Conservation (phyloP, 2,329 filamentous ascomycete species). For the Hysterium pulicare region DNA sequence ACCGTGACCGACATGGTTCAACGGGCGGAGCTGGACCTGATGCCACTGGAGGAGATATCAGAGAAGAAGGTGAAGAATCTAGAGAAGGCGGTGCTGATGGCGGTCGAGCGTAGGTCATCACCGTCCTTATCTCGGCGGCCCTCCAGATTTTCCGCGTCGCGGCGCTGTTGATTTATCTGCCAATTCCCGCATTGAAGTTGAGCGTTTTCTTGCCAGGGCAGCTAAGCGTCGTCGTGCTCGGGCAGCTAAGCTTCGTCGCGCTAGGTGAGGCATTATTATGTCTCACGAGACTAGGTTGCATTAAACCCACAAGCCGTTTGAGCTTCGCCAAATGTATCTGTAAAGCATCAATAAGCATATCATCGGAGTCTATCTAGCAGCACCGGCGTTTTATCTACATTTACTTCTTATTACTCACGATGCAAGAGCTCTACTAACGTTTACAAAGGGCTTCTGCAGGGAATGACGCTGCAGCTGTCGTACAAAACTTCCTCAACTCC, state of each 20-base stretch:
- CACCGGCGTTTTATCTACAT: conserved; percentile 25
- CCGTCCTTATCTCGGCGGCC: conserved; percentile 23
- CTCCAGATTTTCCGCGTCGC: too few relatives aligned
- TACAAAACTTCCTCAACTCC: conserved; percentile 86
- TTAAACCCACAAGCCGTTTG: background rate
- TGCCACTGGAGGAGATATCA: conserved; percentile 86
- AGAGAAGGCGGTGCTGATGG: conserved; percentile 94
- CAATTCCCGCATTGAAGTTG: conserved; percentile 15
- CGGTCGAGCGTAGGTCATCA: conserved; percentile 94
- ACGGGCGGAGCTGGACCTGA: conserved; percentile 80
- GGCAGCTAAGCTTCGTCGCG: too few relatives aligned
- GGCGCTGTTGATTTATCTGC: conserved; percentile 30
- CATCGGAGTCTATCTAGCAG: conserved; percentile 22
- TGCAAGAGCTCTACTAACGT: too few relatives aligned
- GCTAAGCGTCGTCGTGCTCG: too few relatives aligned
- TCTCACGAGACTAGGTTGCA: background rate
- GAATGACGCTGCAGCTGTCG: conserved; percentile 68
- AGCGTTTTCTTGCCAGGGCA: too few relatives aligned
- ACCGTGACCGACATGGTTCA: conserved; percentile 32
- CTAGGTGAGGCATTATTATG: too few relatives aligned
- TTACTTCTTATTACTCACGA: conserved; percentile 9
- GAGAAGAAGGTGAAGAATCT: conserved; percentile 83
- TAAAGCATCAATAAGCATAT: conserved; percentile 20
- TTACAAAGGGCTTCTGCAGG: conserved; percentile 6
- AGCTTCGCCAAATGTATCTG: conserved; percentile 30